Conservation (phyloP, 495 filamentous ascomycete genomes). For the Neurospora sublineolata region DNA sequence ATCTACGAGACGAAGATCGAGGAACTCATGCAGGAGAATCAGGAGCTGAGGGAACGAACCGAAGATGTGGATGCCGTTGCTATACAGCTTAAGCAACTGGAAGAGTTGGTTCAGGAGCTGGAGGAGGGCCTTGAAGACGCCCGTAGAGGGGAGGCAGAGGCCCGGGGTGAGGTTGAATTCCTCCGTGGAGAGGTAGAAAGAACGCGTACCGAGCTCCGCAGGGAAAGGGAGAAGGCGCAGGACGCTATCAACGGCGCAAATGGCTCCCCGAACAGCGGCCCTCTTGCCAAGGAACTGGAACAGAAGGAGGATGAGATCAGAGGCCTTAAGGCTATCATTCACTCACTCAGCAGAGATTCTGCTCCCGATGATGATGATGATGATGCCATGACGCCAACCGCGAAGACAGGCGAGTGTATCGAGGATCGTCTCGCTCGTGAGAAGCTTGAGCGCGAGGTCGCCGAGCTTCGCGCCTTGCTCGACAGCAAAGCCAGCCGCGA, state of each 20-base stretch:
- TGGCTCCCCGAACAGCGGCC: slow-evolving; percentile 34
- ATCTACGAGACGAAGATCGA: slow-evolving; percentile 90
- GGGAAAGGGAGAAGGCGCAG: slow-evolving; percentile 82
- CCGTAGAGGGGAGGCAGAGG: slow-evolving; percentile 91
- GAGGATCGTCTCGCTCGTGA: slow-evolving; percentile 44
- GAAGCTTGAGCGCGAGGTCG: slow-evolving; percentile 65
- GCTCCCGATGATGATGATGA: slow-evolving; percentile 39
- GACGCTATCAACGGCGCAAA: slow-evolving; percentile 44
- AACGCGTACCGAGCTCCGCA: slow-evolving; percentile 75
- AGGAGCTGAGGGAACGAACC: slow-evolving; percentile 66
- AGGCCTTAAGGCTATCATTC: slow-evolving; percentile 94
- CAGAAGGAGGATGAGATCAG: slow-evolving; percentile 96
- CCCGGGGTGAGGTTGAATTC: slow-evolving; percentile 91
- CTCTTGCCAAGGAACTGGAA: slow-evolving; percentile 63
- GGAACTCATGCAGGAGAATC: slow-evolving; percentile 76
- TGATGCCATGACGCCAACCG: slow-evolving; percentile 27
- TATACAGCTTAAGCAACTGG: slow-evolving; percentile 81
- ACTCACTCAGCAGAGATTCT: slow-evolving; percentile 72
- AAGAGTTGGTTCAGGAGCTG: slow-evolving; percentile 89
- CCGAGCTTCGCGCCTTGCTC: slow-evolving; percentile 57
- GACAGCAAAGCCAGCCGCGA: slow-evolving; percentile 66
- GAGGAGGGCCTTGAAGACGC: slow-evolving; percentile 97
- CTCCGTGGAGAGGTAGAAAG: slow-evolving; percentile 90
- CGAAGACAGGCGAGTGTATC: slow-evolving; percentile 40
- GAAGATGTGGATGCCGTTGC: slow-evolving; percentile 89